Conservation (phyloP, 345 rosid genomes). For the Raphanus raphanistrum region DNA sequence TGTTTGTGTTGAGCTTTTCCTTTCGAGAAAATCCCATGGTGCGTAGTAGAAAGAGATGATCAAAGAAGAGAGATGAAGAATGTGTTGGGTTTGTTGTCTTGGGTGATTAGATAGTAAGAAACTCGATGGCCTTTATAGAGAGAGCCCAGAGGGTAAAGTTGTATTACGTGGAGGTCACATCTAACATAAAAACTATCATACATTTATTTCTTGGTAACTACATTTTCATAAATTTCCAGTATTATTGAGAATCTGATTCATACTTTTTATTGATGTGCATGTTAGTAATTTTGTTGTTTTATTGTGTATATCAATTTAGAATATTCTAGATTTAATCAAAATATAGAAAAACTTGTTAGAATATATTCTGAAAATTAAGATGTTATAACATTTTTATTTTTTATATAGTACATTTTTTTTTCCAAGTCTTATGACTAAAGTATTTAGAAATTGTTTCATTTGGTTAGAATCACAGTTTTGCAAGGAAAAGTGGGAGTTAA, state of each 20-base stretch:
- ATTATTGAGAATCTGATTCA: not conserved
- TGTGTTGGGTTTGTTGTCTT: slow-evolving; percentile 18
- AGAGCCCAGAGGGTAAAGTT: slow-evolving; percentile 15
- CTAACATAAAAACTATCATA: not conserved
- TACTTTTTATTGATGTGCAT: not conserved
- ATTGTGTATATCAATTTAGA: not conserved
- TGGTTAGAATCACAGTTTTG: not conserved
- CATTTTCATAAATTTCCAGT: not conserved
- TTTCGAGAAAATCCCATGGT: slow-evolving; percentile 18
- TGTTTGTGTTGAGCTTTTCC: slow-evolving; percentile 20
- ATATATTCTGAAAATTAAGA: not conserved
- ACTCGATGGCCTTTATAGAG: slow-evolving; percentile 14
- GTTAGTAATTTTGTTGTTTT: not conserved
- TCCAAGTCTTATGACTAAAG: not conserved
- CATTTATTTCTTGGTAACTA: not conserved
- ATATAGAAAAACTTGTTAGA: not conserved
- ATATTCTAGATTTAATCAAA: not conserved
- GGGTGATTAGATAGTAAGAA: slow-evolving; percentile 7
- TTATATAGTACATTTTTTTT: too few relatives aligned
- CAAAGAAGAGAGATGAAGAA: slow-evolving; percentile 8
- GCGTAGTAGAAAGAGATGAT: not conserved
- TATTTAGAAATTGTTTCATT: not conserved
- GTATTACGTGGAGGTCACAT: slow-evolving; percentile 7
- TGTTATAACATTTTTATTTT: not conserved
- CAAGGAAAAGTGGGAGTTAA: not conserved